A percentile compares a stretch with the other conserved stretches of the same genome.
phyloP scores from a whole-genome alignment of 106 monocot species.

The Alisma plantagoaquatica region DNA sequence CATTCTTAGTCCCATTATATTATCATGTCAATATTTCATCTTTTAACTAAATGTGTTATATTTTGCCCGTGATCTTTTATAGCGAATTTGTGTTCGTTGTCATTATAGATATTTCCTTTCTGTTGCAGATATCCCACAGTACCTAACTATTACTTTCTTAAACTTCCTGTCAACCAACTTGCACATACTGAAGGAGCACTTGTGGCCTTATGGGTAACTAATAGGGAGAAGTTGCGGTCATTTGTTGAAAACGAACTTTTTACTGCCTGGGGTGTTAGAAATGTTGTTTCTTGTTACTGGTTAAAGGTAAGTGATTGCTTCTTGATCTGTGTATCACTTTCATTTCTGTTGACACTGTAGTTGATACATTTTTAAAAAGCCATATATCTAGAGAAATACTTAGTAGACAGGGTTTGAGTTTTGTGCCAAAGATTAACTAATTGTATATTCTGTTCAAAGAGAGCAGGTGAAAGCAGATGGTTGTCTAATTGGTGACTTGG shows the following conservation, averaged over 20 bases:
- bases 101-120: too few species aligned
- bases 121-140: constrained; percentile 76
- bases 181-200: constrained; percentile 79
- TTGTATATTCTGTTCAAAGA: neutral
- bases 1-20: too few species aligned
- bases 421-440: neutral
- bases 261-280: constrained; percentile 76
- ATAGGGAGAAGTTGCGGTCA: constrained; percentile 53
- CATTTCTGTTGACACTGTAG: neutral
- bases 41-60: too few species aligned
- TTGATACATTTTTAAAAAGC: neutral
- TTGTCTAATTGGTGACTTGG: constrained; percentile 69
- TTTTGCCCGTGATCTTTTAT: too few species aligned
- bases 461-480: constrained; percentile 76
- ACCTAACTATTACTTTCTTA: constrained; percentile 68
- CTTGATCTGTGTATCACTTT: neutral
- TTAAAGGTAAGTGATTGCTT: constrained; percentile 53
- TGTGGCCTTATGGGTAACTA: constrained; percentile 87
- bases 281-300: constrained; percentile 56
- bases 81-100: too few species aligned
- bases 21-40: too few species aligned
- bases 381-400: neutral
- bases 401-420: neutral
- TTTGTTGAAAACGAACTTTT: constrained; percentile 88
- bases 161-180: constrained; percentile 78